Evolutionary conservation across 1,139 yeast genomes (phyloP).

Genomic region (Hemisphaericaspora xylanilytica): DNA sequence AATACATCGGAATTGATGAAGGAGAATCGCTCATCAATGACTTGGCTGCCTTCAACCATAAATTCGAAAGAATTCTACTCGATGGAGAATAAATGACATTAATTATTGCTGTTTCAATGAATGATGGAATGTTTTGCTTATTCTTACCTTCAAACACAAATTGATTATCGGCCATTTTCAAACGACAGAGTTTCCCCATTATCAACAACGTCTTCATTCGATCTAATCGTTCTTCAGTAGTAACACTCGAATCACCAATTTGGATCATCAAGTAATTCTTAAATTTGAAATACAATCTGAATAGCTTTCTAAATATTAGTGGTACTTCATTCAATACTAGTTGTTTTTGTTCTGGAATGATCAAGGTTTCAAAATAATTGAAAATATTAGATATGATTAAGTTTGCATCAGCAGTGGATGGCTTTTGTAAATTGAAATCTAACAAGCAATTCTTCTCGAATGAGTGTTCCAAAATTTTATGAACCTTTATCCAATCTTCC

Average conservation of each 20-base stretch:
- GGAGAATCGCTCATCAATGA: constrained; percentile 19
- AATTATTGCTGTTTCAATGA: constrained; percentile 76
- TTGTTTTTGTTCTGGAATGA: constrained; percentile 40
- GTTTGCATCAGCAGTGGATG: constrained; percentile 49
- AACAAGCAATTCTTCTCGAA: constrained; percentile 54
- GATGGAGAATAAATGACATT: constrained; percentile 81
- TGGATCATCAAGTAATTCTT: constrained; percentile 64
- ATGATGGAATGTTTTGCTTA: constrained; percentile 64
- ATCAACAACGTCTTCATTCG: constrained; percentile 70
- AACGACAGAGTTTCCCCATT: constrained; percentile 62
- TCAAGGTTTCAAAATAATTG: constrained; percentile 62
- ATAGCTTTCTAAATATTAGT: constrained; percentile 61
- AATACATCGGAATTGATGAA: constrained; percentile 12
- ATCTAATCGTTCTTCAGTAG: constrained; percentile 59
- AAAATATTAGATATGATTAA: constrained; percentile 68
- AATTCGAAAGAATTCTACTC: constrained; percentile 61
- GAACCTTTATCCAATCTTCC: constrained; percentile 78
- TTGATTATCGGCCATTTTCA: constrained; percentile 68
- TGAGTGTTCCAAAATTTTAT: constrained; percentile 71
- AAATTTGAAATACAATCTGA: constrained; percentile 66
- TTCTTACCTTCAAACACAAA: constrained; percentile 49
- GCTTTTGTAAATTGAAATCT: constrained; percentile 49
- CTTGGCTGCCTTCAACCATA: constrained; percentile 61
- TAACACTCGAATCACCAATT: constrained; percentile 56
- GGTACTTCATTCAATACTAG: constrained; percentile 60